Base-by-base conservation (phyloP, 139 green algal genomes). In the Pseudopediastrum boryanum region DNA sequence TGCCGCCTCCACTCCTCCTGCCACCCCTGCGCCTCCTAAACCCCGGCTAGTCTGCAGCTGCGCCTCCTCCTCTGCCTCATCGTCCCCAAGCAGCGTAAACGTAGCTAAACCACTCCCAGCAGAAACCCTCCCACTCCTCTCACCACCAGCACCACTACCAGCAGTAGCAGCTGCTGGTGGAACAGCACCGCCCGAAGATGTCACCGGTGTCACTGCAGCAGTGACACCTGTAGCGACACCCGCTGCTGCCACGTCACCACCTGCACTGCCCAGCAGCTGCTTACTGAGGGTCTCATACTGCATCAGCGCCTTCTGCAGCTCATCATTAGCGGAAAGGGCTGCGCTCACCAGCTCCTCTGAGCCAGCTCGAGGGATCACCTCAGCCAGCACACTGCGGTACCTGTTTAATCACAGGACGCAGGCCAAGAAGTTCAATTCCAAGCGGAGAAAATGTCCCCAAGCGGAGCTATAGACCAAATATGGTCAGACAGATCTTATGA, bases 301-400 rank as follows among this genome's bases (percentile, higher is more conserved):
- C 3, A 9, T 4, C 19, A 78, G 77, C 51, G 48, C 77, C 0
- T 56, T 13, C 1, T 10, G 35, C 4, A 86, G 46, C 21, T 83
- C 81, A 25, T 86, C 81, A 35, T 81, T 83, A 6, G 78, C 74
- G 19, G 43, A 39, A 44, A 86, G 74, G 10, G 81, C 75, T 5
- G 50, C 62, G 48, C 39, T 62, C 35, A 83, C 31, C 1, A 78
- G 38, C 21, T 44, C 70, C 35, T 82, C 81, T 10, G 78, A 41
- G 19, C 41, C 38, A 2, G 66, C 16, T 8, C 27, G 3, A 2
- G 68, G 46, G 13, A 85, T 85, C 10, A 83, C 4, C 35, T 81
- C 73, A 35, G 59, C 41, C 43, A 78, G 54, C 71, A 78, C 19
- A 8, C 48, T 68, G n/a, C 39, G 35, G 54, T 78, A 66, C 54